Conservation (phyloP, 805 yeast genomes). For the Cyberlindnera bimundalis region DNA sequence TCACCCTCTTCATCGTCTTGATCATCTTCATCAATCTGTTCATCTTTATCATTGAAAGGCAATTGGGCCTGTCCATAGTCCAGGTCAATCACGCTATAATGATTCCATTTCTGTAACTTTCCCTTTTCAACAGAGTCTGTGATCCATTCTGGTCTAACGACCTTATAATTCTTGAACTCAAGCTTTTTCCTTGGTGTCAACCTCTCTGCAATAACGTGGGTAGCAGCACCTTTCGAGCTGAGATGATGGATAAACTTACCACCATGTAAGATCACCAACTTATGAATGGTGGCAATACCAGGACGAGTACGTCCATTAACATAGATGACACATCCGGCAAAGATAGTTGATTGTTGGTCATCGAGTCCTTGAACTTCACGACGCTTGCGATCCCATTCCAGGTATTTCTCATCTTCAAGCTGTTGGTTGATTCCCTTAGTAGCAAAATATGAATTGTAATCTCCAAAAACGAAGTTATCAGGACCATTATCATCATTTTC, state of each 20-base stretch:
- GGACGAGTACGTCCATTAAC: slow-evolving; percentile 92
- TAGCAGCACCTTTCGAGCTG: slow-evolving; percentile 65
- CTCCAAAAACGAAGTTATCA: slow-evolving; percentile 50
- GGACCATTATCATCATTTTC: slow-evolving; percentile 1
- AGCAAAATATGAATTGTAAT: slow-evolving; percentile 59
- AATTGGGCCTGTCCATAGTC: slow-evolving; percentile 53
- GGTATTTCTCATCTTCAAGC: slow-evolving; percentile 46
- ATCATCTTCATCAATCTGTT: slow-evolving; percentile 11
- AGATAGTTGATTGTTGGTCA: slow-evolving; percentile 35
- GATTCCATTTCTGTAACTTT: slow-evolving; percentile 63
- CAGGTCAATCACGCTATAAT: slow-evolving; percentile 49
- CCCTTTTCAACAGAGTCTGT: slow-evolving; percentile 53
- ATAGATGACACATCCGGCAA: slow-evolving; percentile 60
- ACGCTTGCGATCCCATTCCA: slow-evolving; percentile 45
- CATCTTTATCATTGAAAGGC: slow-evolving; percentile 20
- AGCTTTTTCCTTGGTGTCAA: slow-evolving; percentile 72
- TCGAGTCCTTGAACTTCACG: slow-evolving; percentile 20
- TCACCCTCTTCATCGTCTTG: slow-evolving; percentile 12
- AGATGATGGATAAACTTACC: slow-evolving; percentile 72
- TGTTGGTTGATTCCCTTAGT: slow-evolving; percentile 64
- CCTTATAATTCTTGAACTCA: slow-evolving; percentile 65
- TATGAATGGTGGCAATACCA: slow-evolving; percentile 66
- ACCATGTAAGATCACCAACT: slow-evolving; percentile 70
- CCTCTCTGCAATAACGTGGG: slow-evolving; percentile 80
- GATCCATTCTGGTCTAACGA: slow-evolving; percentile 83